A percentile compares a stretch with the other conserved stretches of the same genome.
phyloP scores from a whole-genome alignment of 2,329 filamentous ascomycete species.

The Myriosclerotinia scirpicola region DNA sequence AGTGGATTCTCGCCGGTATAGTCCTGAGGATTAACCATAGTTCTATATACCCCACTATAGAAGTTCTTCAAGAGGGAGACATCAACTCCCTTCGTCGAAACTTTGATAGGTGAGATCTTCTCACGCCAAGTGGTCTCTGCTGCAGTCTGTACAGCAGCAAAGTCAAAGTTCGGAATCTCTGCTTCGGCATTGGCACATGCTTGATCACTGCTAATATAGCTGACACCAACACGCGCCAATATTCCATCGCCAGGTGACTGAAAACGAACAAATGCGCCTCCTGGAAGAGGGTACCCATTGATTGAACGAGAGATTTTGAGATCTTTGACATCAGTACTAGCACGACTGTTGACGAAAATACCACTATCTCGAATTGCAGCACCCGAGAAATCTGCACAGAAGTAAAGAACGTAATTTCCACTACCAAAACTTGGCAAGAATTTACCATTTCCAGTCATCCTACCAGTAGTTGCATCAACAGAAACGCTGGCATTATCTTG shows the following conservation, averaged over 20 bases:
- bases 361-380: conserved; percentile 59
- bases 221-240: conserved; percentile 64
- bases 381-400: conserved; percentile 67
- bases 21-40: conserved; percentile 70
- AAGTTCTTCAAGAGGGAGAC: conserved; percentile 59
- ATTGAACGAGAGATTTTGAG: conserved; percentile 53
- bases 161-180: conserved; percentile 68
- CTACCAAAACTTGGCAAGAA: conserved; percentile 66
- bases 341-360: conserved; percentile 59
- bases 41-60: conserved; percentile 68
- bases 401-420: conserved; percentile 59
- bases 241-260: conserved; percentile 51
- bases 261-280: conserved; percentile 64
- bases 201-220: conserved; percentile 64
- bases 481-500: conserved; percentile 55
- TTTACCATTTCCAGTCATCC: conserved; percentile 60
- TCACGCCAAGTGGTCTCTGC: conserved; percentile 59
- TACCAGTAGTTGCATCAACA: conserved; percentile 55
- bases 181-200: conserved; percentile 67
- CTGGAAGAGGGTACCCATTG: conserved; percentile 56
- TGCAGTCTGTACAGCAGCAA: conserved; percentile 52
- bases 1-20: conserved; percentile 72
- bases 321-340: conserved; percentile 49
- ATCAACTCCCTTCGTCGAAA: conserved; percentile 54
- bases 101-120: conserved; percentile 58